A percentile compares a stretch with the other conserved stretches of the same genome.
These are phyloP conservation scores for Priceomyces haplophilus DNA, from an alignment of 805 yeast genomes.

Conservation along the genomic window DNA sequence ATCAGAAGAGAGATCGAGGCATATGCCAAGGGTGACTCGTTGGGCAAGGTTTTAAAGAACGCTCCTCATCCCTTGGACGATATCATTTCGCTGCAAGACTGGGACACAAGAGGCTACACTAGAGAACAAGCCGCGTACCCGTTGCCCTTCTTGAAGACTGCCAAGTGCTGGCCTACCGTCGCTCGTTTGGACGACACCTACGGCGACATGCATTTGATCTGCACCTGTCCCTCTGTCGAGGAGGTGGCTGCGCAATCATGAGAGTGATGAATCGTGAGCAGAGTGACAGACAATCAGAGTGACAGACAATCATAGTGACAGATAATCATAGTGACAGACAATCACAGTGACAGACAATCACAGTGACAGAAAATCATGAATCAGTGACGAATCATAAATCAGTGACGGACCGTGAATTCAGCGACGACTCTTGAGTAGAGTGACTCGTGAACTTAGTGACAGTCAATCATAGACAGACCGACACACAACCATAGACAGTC, in stretches of 20 bases:
- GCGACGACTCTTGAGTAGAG: no score
- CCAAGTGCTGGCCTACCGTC: slow-evolving; percentile 95
- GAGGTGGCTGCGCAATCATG: slow-evolving; percentile 43
- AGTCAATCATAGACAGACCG: no score
- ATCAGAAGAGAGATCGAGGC: slow-evolving; percentile 81
- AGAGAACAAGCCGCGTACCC: slow-evolving; percentile 95
- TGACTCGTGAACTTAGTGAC: no score
- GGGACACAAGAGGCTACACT: slow-evolving; percentile 85
- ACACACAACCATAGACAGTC: no score
- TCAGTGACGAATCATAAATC: no score
- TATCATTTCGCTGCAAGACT: slow-evolving; percentile 61
- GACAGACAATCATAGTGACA: no score
- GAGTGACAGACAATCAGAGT: no score
- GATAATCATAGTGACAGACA: no score
- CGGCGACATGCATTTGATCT: slow-evolving; percentile 88
- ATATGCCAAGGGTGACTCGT: slow-evolving; percentile 60
- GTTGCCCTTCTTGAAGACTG: slow-evolving; percentile 61
- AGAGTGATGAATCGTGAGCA: no score
- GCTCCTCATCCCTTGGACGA: slow-evolving; percentile 92
- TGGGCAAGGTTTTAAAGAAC: slow-evolving; percentile 72
- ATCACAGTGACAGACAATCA: no score
- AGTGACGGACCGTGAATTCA: no score
- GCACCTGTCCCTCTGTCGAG: slow-evolving; percentile 89
- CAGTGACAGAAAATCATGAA: no score
- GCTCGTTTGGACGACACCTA: slow-evolving; percentile 90